Evolutionary conservation across 139 green algal species (phyloP), one percentile per base, ranked within the genome.

Genomic region (Volvox africanus): DNA sequence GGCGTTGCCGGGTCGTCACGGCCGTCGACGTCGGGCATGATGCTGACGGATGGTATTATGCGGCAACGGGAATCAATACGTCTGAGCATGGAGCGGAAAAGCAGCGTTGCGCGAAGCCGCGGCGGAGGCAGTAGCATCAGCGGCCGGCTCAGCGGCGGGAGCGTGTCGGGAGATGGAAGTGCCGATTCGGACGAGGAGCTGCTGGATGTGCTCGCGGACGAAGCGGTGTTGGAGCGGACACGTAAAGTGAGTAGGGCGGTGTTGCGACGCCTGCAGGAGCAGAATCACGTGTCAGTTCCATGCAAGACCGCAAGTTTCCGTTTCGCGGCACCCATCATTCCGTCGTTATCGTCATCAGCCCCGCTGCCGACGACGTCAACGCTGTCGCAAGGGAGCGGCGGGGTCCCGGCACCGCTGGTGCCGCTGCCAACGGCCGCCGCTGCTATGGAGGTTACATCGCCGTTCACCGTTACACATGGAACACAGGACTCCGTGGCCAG

Each of bases 281-380:
- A 67, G 19, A 9, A 17, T 1, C 33, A 50, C 26, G 81, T 6
- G 11, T 73, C 65, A 9, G 6, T 14, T 18, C 82, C 33, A 9
- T 65, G 82, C 24, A 78, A 79, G 82, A 22, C 65, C 62, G 62
- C 62, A 0, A 88, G 82, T 61, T 88, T 88, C 65, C 82, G 82
- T 32, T 88, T 88, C 82, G 82, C 82, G 2, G 82, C 82, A 35
- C 82, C 82, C 62, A 62, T 88, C 30, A 67, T 79, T 16, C 81
- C 81, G 80, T 30, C 33, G 44, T 3, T 13, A 18, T 44, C n/a
- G 30, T 9, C 61, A 0, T 18, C 81, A 18, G 18, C 19, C n/a
- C 81, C 28, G 17, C 17, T 61, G n/a, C 55, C 81, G 81, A 62
- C n/a, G 12, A 55, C 18, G 55, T 9, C 62, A 0, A 17, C 82